Base-by-base conservation (phyloP, 371 early-diverging fungal genomes). In the Mortierella sp. region DNA sequence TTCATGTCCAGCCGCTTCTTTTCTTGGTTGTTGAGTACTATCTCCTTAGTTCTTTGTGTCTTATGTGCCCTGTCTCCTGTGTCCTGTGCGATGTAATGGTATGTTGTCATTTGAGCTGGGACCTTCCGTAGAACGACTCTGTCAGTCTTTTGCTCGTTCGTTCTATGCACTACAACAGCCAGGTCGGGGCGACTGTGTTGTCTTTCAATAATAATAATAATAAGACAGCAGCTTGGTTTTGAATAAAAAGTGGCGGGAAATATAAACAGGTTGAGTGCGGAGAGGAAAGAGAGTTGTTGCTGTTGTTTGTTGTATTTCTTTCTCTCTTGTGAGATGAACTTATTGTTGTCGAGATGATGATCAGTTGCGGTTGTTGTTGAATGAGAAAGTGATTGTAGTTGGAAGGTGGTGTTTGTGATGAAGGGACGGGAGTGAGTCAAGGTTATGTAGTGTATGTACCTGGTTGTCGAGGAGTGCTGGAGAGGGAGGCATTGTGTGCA, bases 171-270 rank as follows among this genome's bases (percentile, higher is more conserved):
- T 7, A 56, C 56, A 56, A 10, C 56, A n/a, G 10, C 10, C 56
- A 56, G 44, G 44, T 18, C 56, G 56, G 46, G 11, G 44, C 14
- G 60, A 7, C 14, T 60, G 18, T 32, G 16, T 32, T 12, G 60
- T 32, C 32, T 11, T 14, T 16, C 12, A 16, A 14, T 29, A 60
- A 29, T 14, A 32, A 60, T 12, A 14, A 60, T 11, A 5, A 14
- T 29, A 60, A 54, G 54, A 21, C 54, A 54, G 14, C 21, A 16
- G 44, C 18, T 18, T 44, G 24, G 24, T 35, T 58, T 58, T 18
- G 29, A 43, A 54, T 43, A 74, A 56, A 72, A 74, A 74, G 58
- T 56, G 74, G 74, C 56, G 74, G 56, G 74, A 74, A 74, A 43
- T 41, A 74, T 43, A 55, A 74, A 27, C 58, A 18, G 44, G 16